Conservation (phyloP, 345 rosid species). For the Turnera subulata region DNA sequence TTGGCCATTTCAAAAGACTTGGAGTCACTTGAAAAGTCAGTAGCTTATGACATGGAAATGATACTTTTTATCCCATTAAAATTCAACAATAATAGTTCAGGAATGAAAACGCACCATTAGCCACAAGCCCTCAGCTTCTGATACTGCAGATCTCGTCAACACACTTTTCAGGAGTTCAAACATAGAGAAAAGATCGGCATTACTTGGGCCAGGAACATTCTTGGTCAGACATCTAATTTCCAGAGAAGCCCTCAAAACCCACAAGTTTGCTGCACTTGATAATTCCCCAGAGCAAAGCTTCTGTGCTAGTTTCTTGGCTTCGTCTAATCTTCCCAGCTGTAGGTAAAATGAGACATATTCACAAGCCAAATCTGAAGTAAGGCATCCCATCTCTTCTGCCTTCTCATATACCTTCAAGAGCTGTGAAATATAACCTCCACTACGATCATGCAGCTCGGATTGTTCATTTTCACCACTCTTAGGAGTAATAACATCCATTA, state of each 20-base stretch:
- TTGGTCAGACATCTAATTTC: constrained; percentile 45
- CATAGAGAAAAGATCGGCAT: constrained; percentile 41
- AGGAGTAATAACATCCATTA: constrained; percentile 41
- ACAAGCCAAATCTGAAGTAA: constrained; percentile 67
- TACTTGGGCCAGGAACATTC: constrained; percentile 29
- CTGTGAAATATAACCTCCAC: constrained; percentile 36
- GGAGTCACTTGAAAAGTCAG: too few species aligned
- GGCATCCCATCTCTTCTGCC: constrained; percentile 57
- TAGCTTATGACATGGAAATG: too few species aligned
- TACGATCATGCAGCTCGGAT: constrained; percentile 19
- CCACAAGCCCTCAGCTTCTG: constrained; percentile 83
- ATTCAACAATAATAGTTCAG: not conserved
- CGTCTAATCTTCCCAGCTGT: constrained; percentile 54
- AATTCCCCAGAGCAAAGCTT: constrained; percentile 55
- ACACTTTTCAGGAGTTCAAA: constrained; percentile 50
- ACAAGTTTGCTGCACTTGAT: constrained; percentile 50
- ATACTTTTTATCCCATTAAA: not conserved
- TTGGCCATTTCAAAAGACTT: too few species aligned
- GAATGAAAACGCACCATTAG: constrained; percentile 45
- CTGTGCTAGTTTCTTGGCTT: constrained; percentile 57
- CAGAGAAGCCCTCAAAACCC: constrained; percentile 55
- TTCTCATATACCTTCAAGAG: constrained; percentile 50
- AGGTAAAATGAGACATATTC: constrained; percentile 56
- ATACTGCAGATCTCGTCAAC: constrained; percentile 42
- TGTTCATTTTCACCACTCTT: constrained; percentile 29